Evolutionary conservation across 768 basidiomycete genomes (phyloP), one percentile per base, ranked within the genome.

Genomic region (Amanita brunnescens): DNA sequence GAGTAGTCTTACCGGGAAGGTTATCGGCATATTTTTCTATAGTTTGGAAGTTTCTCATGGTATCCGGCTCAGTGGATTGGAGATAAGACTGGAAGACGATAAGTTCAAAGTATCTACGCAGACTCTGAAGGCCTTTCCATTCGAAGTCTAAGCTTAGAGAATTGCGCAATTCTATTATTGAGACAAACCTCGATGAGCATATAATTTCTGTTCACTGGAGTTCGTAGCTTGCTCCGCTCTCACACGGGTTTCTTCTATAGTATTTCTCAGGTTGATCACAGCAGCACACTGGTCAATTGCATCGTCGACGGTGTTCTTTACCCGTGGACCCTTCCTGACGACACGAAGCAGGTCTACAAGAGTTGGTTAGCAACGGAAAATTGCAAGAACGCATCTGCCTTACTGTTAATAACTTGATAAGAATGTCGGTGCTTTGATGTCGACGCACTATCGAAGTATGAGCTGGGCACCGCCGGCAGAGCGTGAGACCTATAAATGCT

Each of bases 61-160:
- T 91, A 61, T 95, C 89, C 0, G 91, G 86, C 55, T 82, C 76
- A 0, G 76, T 86, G 1, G 86, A 85, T 55, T 87, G 86, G 13
- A 95, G 72, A 61, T 94, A 95, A 1, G 92, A 83, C 62, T 94
- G 90, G 73, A 94, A 95, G 26, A 91, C 75, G 47, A 93, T 82
- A 16, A 95, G 75, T 58, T 84, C 81, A 51, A 91, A 92, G 64
- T 93, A 94, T 49, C 88, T 79, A 44, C 85, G 76, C 12, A 98
- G 74, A 57, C 89, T 87, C 44, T 87, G 84, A 23, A 94, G 63
- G 2, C 87, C 88, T 87, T 58, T 32, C 47, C 44, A 32, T 34
- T 12, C 6, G 3, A 20, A 44, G 6, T 16, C 14, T 44, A 21
- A 34, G 14, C 20, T 38, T 18, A 13, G 29, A 34, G 23, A 13